Base-by-base conservation (phyloP, 2,329 filamentous ascomycete species). In the Emmonsia crescens region DNA sequence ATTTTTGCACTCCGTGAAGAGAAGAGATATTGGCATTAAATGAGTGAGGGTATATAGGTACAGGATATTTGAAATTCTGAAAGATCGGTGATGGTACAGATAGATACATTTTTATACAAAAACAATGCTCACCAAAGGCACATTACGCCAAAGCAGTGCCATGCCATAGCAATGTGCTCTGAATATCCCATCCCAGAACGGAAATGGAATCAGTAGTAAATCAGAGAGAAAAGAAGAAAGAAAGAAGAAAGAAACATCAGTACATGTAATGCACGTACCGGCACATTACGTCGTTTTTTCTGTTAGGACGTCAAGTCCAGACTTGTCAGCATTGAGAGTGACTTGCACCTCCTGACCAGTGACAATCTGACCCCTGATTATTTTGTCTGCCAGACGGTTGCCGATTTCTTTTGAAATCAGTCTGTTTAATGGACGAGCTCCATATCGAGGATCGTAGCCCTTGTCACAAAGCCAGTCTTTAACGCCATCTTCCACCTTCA, bases 361-460 rank as follows among this genome's bases (percentile, higher is more conserved):
- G 74, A 86, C 88, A 63, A 97, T 76, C 74, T 91, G 79, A 24
- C 94, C 94, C 60, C 89, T 82, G 68, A 97, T 97, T 68, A 99
- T 95, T 78, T 88, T 89, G 71, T 96, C 92, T 0, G 94, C 94
- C 46, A 97, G 81, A 3, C 85, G 82, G 73, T 96, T 96, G 63
- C 89, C 87, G 66, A 99, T 91, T 75, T 96, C 86, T 70, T 88
- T 96, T 27, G 89, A 85, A 66, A 97, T 96, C 59, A 97, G 82
- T 44, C 94, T 82, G 74, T 97, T 96, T 38, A 97, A 80, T 33
- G 94, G 94, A 6, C 94, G 82, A 8, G 94, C 94, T 65, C 94
- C 94, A 72, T 91, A 97, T 69, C 87, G 87, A 27, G 93, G 90
- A 70, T 96, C 91, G 72, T 97, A 97, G 1, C 93, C 93, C 65